Evolutionary conservation across 2,329 filamentous ascomycete genomes (phyloP).

Genomic region (Chaetomium strumarium): DNA sequence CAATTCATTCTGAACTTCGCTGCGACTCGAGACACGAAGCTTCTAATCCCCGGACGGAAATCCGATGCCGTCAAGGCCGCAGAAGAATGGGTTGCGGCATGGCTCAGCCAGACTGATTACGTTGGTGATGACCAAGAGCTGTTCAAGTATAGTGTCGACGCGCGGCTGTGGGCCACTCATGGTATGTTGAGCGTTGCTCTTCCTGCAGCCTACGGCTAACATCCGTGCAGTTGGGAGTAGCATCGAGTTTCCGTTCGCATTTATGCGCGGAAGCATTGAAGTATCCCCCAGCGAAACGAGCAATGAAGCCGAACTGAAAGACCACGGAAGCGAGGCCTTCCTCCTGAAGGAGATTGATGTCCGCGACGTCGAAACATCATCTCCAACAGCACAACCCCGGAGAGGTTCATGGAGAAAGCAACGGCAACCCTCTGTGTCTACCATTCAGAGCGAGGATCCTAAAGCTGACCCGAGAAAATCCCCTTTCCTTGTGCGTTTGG

Average conservation of each 20-base stretch:
- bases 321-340: constrained; percentile 6
- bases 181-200: constrained; percentile 6
- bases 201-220: not conserved
- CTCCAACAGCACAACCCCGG: not conserved
- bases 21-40: constrained; percentile 20
- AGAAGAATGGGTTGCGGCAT: constrained; percentile 22
- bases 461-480: not conserved
- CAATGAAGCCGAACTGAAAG: not conserved
- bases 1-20: constrained; percentile 26
- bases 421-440: not conserved
- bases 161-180: constrained; percentile 18
- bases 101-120: constrained; percentile 19
- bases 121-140: constrained; percentile 18
- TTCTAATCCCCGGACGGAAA: constrained; percentile 24
- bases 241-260: constrained; percentile 22
- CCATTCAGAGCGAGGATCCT: constrained; percentile 4
- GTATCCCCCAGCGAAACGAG: constrained; percentile 1
- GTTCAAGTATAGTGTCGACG: constrained; percentile 25
- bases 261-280: constrained; percentile 18
- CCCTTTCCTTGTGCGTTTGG: constrained; percentile 14
- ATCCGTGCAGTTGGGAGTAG: constrained; percentile 18
- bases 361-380: not conserved
- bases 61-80: constrained; percentile 23
- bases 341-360: not conserved
- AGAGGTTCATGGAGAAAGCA: not conserved